Evolutionary conservation across 2,329 filamentous ascomycete genomes (phyloP).

Genomic region (Neurospora sp.): DNA sequence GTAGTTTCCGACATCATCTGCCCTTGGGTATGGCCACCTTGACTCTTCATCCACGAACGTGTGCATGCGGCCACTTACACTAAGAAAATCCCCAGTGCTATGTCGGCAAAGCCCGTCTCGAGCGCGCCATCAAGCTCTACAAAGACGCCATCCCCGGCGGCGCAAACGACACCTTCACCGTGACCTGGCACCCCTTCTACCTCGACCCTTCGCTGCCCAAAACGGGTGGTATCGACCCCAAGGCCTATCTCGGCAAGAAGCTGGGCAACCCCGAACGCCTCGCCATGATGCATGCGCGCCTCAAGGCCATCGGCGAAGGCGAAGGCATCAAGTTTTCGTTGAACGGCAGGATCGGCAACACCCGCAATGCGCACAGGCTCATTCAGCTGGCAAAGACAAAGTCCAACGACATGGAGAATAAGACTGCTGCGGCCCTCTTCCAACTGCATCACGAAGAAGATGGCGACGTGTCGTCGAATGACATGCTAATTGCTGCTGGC

Average conservation of each 20-base stretch:
- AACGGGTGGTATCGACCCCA: constrained; percentile 31
- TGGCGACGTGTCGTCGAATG: constrained; percentile 50
- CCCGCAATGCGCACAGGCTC: constrained; percentile 68
- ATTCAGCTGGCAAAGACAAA: constrained; percentile 56
- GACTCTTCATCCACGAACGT: background rate
- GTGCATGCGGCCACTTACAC: background rate
- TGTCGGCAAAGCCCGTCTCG: constrained; percentile 66
- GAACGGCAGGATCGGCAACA: constrained; percentile 63
- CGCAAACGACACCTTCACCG: constrained; percentile 56
- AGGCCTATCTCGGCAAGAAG: constrained; percentile 45
- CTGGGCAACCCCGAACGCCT: constrained; percentile 53
- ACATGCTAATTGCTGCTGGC: constrained; percentile 41
- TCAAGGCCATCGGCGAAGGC: constrained; percentile 47
- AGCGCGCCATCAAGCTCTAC: constrained; percentile 60
- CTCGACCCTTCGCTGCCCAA: constrained; percentile 56
- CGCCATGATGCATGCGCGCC: constrained; percentile 17
- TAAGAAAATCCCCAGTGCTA: constrained; percentile 49
- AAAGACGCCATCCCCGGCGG: constrained; percentile 49
- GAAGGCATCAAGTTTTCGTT: constrained; percentile 69
- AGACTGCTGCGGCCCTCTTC: constrained; percentile 55
- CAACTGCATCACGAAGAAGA: constrained; percentile 55
- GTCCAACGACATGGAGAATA: constrained; percentile 42
- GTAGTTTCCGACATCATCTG: constrained; percentile 77
- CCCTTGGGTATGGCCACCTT: constrained; percentile 38
- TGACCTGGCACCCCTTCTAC: constrained; percentile 73